Evolutionary conservation across 192 early-diverging fungal genomes (phyloP), one percentile per base, ranked within the genome.

Genomic region (Backusella mclennaniae): DNA sequence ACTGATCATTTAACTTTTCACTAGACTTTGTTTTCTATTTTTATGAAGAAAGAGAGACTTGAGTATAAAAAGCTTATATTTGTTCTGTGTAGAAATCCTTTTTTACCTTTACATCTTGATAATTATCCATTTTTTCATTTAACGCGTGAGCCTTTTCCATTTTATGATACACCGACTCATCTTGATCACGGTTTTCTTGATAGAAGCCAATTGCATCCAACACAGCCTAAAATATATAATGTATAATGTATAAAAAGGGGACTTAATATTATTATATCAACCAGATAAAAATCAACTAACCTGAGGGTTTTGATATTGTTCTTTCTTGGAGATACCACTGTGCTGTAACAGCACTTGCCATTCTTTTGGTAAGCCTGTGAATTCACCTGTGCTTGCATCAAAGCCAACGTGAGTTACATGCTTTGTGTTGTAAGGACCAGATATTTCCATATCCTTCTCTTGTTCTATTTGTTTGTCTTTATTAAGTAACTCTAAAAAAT

Each of bases 391-490:
- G 69, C 96, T 96, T 74, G 93, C 92, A 82, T 99, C 96, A 82
- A 95, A 99, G 7, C 98, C 98, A 63, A 98, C 98, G 82, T 99
- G 98, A 26, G 97, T 98, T 53, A 99, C 87, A 85, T 99, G 98
- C 46, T 97, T 93, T 19, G 98, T 93, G 80, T 98, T 98, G 85
- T 95, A 99, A 4, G 98, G 98, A 29, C 90, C 90, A 17, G 95
- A 97, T 73, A 99, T 96, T 82, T 98, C 93, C 77, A 92, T 89
- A 76, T 93, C 92, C 73, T 92, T 94, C 84, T 87, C 46, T 88
- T 71, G 70, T 33, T 71, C 70, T 31, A 31, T 29, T 41, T 78
- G 78, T 73, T 67, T 76, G 21, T 76, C 69, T 23, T 69, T 73
- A 52, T 74, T 74, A 23, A 78, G 69, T 4, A 76, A 49, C 72